Base-by-base conservation (phyloP, 257 asterid genomes). In the Haberlea rhodopensis region DNA sequence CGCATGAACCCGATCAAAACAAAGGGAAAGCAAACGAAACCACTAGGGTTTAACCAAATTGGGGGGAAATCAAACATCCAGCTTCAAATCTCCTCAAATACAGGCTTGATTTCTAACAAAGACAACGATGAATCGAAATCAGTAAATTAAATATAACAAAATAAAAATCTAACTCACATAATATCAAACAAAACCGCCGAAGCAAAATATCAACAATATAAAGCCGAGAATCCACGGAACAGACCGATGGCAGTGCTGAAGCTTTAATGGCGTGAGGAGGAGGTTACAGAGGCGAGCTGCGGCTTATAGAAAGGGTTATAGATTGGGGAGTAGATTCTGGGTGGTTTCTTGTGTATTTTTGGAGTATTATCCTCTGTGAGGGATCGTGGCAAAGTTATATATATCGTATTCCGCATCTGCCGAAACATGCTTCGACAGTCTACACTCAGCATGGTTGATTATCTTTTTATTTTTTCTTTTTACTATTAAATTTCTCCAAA, bases 81-180 rank as follows among this genome's bases (percentile, higher is more conserved):
- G 51, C 51, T 20, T 16, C 51, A 43, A 13, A 43, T 43, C 51
- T 16, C 51, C 4, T 20, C n/a, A 51, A 46, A 46, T 20, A 15
- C 32, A 60, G 8, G 51, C 27, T 32, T 19, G 57, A 53, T 56
- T 8, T 32, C 57, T 58, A 75, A 65, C 29, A 25, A n/a, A 53
- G 54, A 27, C 58, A 26, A 13, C 15, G 26, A 66, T 59, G 29
- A n/a, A 60, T 28, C 46, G 18, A 13, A 74, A 53, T 27, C 28
- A 24, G 53, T n/a, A n/a, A 65, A 28, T 13, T 60, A 54, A 65
- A 65, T 69, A 75, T 63, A 74, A 29, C 13, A 27, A n/a, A 57
- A 15, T 64, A 7, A n/a, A 32, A 31, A 65, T 53, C 60, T n/a
- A 52, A 55, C n/a, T n/a, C n/a, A n/a, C 56, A 24, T 10, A 20